Percentiles rank a stretch among this genome's conserved stretches.
Conservation (phyloP, 305 asterid species). For the Striga hermonthica region DNA sequence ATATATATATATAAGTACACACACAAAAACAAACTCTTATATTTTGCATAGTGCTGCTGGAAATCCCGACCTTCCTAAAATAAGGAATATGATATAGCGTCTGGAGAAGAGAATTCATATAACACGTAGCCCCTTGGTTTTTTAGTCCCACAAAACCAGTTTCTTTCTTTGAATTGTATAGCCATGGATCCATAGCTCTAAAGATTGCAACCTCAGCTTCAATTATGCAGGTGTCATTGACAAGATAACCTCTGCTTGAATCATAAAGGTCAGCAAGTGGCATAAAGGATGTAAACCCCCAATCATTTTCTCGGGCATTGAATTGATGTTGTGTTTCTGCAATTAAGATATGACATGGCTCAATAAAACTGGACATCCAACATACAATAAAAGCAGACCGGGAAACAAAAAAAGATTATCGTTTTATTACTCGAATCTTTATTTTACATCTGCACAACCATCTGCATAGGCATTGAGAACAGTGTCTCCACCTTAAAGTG, state of each 20-base stretch:
- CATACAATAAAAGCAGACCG: too few relatives aligned
- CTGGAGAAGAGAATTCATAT: conserved; percentile 66
- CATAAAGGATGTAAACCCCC: conserved; percentile 63
- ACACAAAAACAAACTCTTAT: conserved; percentile 18
- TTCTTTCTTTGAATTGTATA: conserved; percentile 56
- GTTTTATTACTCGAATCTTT: neutral
- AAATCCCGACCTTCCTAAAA: conserved; percentile 57
- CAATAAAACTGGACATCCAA: neutral
- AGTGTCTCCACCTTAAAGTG: neutral
- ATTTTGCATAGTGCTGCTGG: conserved; percentile 18
- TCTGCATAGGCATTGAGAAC: neutral
- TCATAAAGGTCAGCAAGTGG: conserved; percentile 49
- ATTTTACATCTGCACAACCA: neutral
- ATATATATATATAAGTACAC: too few relatives aligned
- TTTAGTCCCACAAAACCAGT: conserved; percentile 64
- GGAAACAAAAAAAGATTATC: neutral
- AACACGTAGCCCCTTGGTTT: conserved; percentile 70
- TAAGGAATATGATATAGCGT: conserved; percentile 59
- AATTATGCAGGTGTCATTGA: conserved; percentile 47
- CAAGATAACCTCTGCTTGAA: conserved; percentile 49
- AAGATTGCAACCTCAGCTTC: conserved; percentile 55
- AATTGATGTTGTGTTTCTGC: conserved; percentile 57
- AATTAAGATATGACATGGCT: neutral
- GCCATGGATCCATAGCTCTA: conserved; percentile 41
- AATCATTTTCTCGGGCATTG: conserved; percentile 55